Evolutionary conservation across 1,284 basidiomycete genomes (phyloP), one percentile per base, ranked within the genome.

Genomic region (Microbotryum lychnidis-dioicae): DNA sequence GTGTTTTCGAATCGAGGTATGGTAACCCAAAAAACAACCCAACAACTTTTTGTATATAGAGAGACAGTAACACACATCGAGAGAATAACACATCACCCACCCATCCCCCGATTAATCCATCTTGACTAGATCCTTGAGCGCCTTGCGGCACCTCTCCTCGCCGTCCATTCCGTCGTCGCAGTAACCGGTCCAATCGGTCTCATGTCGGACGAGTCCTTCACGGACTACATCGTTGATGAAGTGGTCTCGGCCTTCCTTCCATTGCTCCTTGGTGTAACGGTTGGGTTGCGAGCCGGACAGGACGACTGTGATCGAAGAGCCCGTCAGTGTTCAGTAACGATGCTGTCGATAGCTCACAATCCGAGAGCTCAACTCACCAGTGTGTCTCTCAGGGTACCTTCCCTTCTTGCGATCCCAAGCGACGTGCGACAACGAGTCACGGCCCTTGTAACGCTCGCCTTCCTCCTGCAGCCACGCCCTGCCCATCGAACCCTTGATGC

Each of bases 141-240:
- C 50, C 10, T 61, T 56, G 10, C 65, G 16, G 46, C 67, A 69
- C 53, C 33, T 53, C 21, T 27, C 7, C 37, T 64, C 61, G 50
- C 46, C 60, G 14, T 54, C 50, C 8, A 56, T 63, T 1, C 58
- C 60, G 6, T n/a, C 54, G 14, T 46, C 33, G n/a, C 21, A 31
- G 2, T 44, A 46, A 12, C 67, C 67, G 10, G 58, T 49, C 67
- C 67, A 69, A 25, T 65, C 55, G n/a, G 37, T 27, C 21, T 61
- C 61, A 62, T 61, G 63, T 58, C 62, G 51, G 7, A 56, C 37
- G 53, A 69, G 33, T 3, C 63, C 61, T 49, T 63, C 57, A 7
- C 63, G 61, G 42, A 69, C 67, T 1, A 67, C 53, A 5, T 69
- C 61, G 20, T 65, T 55, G 23, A 69, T 59, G 21, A 67, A 65